Conservation (phyloP, 2,329 filamentous ascomycete genomes). For the Lachnellula occidentalis region DNA sequence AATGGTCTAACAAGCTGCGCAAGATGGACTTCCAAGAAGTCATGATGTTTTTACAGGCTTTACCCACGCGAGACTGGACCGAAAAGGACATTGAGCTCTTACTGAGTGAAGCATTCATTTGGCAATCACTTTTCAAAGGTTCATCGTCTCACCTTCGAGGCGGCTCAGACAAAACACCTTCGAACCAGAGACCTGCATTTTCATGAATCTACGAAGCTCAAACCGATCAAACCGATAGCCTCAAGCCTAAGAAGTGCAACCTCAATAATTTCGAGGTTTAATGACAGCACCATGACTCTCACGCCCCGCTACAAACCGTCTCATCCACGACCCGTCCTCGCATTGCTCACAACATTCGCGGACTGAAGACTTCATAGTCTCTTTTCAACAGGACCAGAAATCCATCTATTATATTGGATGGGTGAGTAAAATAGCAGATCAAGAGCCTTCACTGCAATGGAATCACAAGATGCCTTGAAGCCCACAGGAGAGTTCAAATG, state of each 20-base stretch:
- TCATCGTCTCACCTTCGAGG: constrained; percentile 81
- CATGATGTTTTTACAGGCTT: constrained; percentile 97
- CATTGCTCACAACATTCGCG: background rate
- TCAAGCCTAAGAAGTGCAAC: background rate
- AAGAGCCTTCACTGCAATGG: background rate
- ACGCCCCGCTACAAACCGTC: too few relatives aligned
- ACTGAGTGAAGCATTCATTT: constrained; percentile 94
- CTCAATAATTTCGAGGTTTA: too few relatives aligned
- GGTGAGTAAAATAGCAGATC: background rate
- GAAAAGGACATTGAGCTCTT: constrained; percentile 97
- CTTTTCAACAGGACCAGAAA: too few relatives aligned
- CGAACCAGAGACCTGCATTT: constrained; percentile 13
- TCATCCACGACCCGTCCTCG: background rate
- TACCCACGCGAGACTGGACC: constrained; percentile 91
- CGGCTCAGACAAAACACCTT: constrained; percentile 29
- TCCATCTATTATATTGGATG: too few relatives aligned
- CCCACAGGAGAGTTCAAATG: background rate
- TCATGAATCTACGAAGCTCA: background rate
- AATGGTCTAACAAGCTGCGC: constrained; percentile 91
- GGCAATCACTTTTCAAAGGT: constrained; percentile 95
- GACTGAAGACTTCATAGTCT: background rate
- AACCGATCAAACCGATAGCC: too few relatives aligned
- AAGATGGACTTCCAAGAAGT: constrained; percentile 98
- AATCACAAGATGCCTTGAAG: background rate
- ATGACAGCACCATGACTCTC: background rate